Conservation (phyloP, 2,329 filamentous ascomycete species). For the Venturia effusa region DNA sequence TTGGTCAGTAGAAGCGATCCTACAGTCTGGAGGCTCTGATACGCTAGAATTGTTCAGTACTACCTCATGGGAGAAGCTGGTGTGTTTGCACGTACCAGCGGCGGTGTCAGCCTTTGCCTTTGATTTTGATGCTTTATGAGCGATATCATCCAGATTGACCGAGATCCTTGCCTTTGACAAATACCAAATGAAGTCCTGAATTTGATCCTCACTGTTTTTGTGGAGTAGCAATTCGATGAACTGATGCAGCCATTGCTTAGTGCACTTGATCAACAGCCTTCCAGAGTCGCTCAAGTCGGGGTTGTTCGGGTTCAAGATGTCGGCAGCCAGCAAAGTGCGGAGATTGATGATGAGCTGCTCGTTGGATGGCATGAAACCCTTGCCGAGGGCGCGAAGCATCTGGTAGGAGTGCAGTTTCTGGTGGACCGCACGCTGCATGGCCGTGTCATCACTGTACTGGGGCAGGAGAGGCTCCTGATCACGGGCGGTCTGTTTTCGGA, state of each 20-base stretch:
- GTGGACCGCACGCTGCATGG: conserved; percentile 64
- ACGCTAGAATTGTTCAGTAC: conserved; percentile 40
- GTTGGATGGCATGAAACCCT: conserved; percentile 87
- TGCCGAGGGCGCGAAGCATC: conserved; percentile 70
- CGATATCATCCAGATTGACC: conserved; percentile 55
- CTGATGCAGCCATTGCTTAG: conserved; percentile 62
- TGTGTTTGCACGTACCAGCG: conserved; percentile 43
- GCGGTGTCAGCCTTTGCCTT: conserved; percentile 60
- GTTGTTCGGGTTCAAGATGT: conserved; percentile 66
- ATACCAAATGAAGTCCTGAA: conserved; percentile 89
- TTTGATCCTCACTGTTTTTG: conserved; percentile 76
- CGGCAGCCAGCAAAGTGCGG: conserved; percentile 64
- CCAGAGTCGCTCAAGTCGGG: conserved; percentile 69
- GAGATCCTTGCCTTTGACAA: conserved; percentile 61
- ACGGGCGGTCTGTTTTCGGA: conserved; percentile 40
- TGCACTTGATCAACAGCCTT: conserved; percentile 58
- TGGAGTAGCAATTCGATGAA: conserved; percentile 72
- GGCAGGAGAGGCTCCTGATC: conserved; percentile 55
- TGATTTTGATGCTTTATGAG: conserved; percentile 47
- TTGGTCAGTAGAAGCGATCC: conserved; percentile 80
- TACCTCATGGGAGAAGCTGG: conserved; percentile 6
- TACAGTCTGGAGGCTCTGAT: conserved; percentile 72
- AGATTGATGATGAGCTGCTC: conserved; percentile 74
- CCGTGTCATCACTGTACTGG: conserved; percentile 72
- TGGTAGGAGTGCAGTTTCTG: conserved; percentile 91